Base-by-base conservation (phyloP, 768 basidiomycete species). In the Kwoniella newhampshirensis region DNA sequence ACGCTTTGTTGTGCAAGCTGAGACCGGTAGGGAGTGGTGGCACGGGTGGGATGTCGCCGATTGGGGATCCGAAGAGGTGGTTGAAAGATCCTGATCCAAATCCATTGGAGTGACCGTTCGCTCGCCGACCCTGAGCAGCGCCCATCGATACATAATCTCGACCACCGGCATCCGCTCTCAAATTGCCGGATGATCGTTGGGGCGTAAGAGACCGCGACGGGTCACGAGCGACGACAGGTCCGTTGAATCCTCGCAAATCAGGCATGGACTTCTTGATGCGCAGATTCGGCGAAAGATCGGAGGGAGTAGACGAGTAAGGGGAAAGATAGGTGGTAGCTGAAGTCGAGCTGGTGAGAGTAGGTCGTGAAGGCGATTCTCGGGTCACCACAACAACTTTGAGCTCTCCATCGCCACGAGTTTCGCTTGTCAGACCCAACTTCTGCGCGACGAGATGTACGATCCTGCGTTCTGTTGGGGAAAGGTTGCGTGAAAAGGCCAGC, bases 201-300 rank as follows among this genome's bases (percentile, higher is more conserved):
- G 73, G 67, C 2, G 71, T 62, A 20, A 78, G 54, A 1, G 66
- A 66, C 35, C 75, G 59, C 0, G 69, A 39, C 3, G 77, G 74
- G 52, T 78, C 77, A 6, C 77, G 62, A 17, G 70, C 64, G 18
- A 72, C 71, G n/a, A 71, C 62, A 8, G 76, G 73, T 12, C 75
- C 76, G 56, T 75, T 72, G 53, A 78, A 69, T 15, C 72, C 64
- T 26, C 77, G 63, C 85, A 97, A 86, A 77, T 97, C 91, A 2
- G 96, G 96, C 96, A 98, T 98, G 21, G 91, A 94, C 79, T 96
- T 96, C 81, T 98, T 98, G 77, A 87, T 85, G 39, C 93, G 86
- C 52, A 97, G 82, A 76, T 75, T 44, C 79, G 81, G 63, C 77
- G 80, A 64, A 79, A 79, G 56, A 78, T 81, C 68, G 53, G 47